These are phyloP conservation scores for Cladorrhinum sp. DNA, from an alignment of 2,329 filamentous ascomycete genomes.

Conservation along the genomic window DNA sequence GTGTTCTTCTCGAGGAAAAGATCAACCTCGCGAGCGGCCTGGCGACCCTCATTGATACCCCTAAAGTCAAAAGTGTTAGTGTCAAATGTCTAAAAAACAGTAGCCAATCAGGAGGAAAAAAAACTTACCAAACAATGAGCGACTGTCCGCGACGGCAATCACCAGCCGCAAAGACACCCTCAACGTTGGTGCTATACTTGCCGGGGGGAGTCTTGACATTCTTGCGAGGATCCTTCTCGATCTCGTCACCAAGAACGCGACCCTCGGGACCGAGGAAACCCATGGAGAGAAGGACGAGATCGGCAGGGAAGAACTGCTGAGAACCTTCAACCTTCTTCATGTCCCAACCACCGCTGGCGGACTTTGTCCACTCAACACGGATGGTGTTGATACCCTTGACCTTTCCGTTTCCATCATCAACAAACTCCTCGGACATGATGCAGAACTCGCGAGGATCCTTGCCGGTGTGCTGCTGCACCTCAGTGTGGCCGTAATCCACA, in stretches of 20 bases:
- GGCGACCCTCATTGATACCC: slow-evolving; percentile 96
- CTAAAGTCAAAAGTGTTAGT: slow-evolving; percentile 44
- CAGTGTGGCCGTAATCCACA: slow-evolving; percentile 95
- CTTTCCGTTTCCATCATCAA: slow-evolving; percentile 79
- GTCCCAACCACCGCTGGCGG: slow-evolving; percentile 85
- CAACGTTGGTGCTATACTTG: slow-evolving; percentile 82
- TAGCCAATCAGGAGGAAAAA: slow-evolving; percentile 22
- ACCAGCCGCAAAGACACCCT: slow-evolving; percentile 88
- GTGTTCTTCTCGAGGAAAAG: slow-evolving; percentile 78
- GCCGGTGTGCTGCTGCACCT: slow-evolving; percentile 94
- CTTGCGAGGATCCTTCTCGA: slow-evolving; percentile 89
- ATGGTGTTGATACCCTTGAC: slow-evolving; percentile 96
- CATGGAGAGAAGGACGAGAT: slow-evolving; percentile 93
- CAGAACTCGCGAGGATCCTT: slow-evolving; percentile 96
- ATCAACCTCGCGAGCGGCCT: slow-evolving; percentile 89
- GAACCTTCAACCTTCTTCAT: slow-evolving; percentile 96
- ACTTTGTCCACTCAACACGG: slow-evolving; percentile 94
- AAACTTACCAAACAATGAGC: slow-evolving; percentile 84
- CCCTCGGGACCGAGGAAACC: slow-evolving; percentile 94
- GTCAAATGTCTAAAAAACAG: slow-evolving; percentile 3
- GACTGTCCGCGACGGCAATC: slow-evolving; percentile 95
- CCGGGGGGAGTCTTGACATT: slow-evolving; percentile 92
- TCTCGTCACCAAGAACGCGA: slow-evolving; percentile 77
- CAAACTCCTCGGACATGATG: slow-evolving; percentile 97
- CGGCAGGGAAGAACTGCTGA: slow-evolving; percentile 93